Evolutionary conservation across 1,284 basidiomycete species (phyloP).

Genomic region (Puccinia novopanici): DNA sequence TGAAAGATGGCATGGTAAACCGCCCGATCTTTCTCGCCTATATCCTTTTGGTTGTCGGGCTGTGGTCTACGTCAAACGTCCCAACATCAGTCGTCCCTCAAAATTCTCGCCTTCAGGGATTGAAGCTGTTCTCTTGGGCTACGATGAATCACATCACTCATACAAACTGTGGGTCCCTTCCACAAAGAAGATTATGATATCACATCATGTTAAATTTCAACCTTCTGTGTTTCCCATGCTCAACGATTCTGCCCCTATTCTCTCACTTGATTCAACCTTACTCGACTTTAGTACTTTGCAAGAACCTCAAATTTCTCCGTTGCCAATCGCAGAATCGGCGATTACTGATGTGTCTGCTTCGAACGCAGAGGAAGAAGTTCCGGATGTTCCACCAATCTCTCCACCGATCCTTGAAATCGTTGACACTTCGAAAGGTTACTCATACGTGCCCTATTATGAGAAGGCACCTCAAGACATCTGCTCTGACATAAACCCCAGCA

Average conservation of each 20-base stretch:
- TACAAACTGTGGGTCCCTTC: constrained; percentile 10
- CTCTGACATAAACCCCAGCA: background rate
- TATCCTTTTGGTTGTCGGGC: constrained; percentile 11
- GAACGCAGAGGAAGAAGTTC: no score
- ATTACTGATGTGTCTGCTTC: no score
- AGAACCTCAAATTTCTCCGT: no score
- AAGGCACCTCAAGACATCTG: no score
- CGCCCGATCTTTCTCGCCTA: background rate
- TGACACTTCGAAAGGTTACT: no score
- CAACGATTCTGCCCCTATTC: no score
- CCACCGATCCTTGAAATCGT: no score
- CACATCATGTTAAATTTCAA: background rate
- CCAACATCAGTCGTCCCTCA: background rate
- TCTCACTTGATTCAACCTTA: no score
- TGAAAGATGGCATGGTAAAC: background rate
- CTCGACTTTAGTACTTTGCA: no score
- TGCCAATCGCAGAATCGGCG: no score
- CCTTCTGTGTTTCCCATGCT: background rate
- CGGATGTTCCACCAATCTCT: no score
- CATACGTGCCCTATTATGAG: no score
- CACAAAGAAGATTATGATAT: background rate
- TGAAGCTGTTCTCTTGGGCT: background rate
- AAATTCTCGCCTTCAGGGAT: background rate
- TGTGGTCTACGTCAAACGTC: background rate
- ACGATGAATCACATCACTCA: background rate